A percentile compares a stretch with the other conserved stretches of the same genome.
Evolutionary conservation across 2,329 filamentous ascomycete genomes (phyloP).

Genomic region (Fusarium avenaceum): DNA sequence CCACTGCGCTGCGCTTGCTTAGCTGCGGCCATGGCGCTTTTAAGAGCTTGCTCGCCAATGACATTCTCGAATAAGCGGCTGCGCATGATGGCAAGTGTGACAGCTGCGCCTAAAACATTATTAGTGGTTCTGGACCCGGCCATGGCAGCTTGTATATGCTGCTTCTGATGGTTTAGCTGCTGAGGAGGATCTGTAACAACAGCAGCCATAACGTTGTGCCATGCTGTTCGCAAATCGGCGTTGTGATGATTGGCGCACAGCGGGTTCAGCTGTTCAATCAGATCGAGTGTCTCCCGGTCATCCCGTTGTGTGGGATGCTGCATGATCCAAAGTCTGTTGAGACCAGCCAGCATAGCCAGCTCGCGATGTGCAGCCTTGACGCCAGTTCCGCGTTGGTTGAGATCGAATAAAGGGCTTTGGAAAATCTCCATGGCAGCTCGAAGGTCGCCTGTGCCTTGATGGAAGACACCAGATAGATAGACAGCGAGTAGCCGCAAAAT

Average conservation of each 20-base stretch:
- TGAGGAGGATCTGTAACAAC: conserved; percentile 71
- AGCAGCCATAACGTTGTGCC: conserved; percentile 79
- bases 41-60: conserved; percentile 83
- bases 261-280: conserved; percentile 76
- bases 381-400: conserved; percentile 55
- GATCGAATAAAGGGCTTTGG: conserved; percentile 68
- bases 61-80: conserved; percentile 85
- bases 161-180: conserved; percentile 82
- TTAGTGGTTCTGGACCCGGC: conserved; percentile 75
- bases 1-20: conserved; percentile 77
- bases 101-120: conserved; percentile 85
- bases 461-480: conserved; percentile 82
- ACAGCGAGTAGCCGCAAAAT: conserved; percentile 65
- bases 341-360: conserved; percentile 73
- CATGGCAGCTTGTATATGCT: conserved; percentile 80
- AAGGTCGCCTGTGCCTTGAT: conserved; percentile 82
- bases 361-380: conserved; percentile 70
- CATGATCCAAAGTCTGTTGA: conserved; percentile 81
- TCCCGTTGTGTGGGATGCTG: conserved; percentile 71
- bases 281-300: conserved; percentile 68
- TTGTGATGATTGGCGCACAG: conserved; percentile 79
- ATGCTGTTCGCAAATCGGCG: conserved; percentile 81
- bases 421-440: conserved; percentile 77
- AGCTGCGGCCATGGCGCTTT: conserved; percentile 78
- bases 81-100: conserved; percentile 88